Base-by-base conservation (phyloP, 2,329 filamentous ascomycete genomes). In the Xylariaceae sp. region DNA sequence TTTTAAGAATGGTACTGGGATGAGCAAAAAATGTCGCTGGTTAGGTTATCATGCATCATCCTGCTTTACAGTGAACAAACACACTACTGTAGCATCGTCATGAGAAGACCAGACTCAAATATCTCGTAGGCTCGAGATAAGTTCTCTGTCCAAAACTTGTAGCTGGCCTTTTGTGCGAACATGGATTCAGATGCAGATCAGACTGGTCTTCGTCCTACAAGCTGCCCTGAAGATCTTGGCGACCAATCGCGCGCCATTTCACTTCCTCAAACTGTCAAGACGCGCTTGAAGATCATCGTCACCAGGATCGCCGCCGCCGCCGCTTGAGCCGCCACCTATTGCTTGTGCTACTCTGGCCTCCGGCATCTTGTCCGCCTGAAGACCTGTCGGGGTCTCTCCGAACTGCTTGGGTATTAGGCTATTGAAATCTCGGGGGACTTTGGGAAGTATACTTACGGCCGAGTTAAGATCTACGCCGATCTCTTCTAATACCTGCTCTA, bases 401-500 rank as follows among this genome's bases (percentile, higher is more conserved):
- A 98, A 79, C 89, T 97, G 61, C 49, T 54, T 36, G 16, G 49
- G 52, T 19, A 47, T 65, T 54, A 65, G 59, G 35, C 29, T 37
- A 8, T 43, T 55, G 48, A 24, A 15, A 19, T 17, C 28, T 11
- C 19, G 15, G 30, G 16, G 17, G 16, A 22, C 16, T 18, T 26
- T 18, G 3, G 26, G 19, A 17, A 36, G 31, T 50, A 41, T 31
- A 75, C 87, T 68, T 75, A 97, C 91, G 54, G 87, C 76, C 67
- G 93, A 87, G 55, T 85, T 89, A 44, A 97, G 76, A 60, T 98
- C 91, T 22, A 98, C 83, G 39, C 93, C 93, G 62, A 98, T 95
- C 68, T 97, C 93, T 61, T 97, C 93, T 57, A 98, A 67, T 4
- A 98, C 88, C 66, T 96, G 89, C 57, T 95, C 94, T 26, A 98